Percentiles rank a stretch among this genome's conserved stretches.
phyloP scores from a whole-genome alignment of 306 rosid genomes.

The Arachis hypogaea region DNA sequence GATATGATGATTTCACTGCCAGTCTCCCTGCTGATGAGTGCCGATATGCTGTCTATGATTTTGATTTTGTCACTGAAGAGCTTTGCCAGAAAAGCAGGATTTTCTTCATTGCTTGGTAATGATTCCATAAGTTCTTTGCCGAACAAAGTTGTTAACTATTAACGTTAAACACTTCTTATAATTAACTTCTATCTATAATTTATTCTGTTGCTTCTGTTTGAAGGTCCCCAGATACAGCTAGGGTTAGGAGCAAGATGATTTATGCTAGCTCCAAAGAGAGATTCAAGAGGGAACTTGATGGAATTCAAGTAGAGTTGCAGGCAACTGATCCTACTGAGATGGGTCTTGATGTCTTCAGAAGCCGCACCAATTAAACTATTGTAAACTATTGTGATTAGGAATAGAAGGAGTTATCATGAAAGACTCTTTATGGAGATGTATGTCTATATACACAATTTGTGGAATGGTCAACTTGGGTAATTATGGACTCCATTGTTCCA shows the following conservation, averaged over 20 bases:
- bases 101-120: slow-evolving; percentile 82
- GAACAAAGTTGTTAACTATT: not conserved
- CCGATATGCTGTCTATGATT: slow-evolving; percentile 84
- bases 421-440: slow-evolving; percentile 46
- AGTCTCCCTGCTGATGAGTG: slow-evolving; percentile 84
- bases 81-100: slow-evolving; percentile 79
- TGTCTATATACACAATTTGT: slow-evolving; percentile 38
- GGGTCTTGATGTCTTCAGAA: slow-evolving; percentile 72
- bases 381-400: slow-evolving; percentile 39
- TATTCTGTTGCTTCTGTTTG: slow-evolving; percentile 39
- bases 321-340: slow-evolving; percentile 91
- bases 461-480: slow-evolving; percentile 52
- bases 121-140: not conserved
- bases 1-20: slow-evolving; percentile 71
- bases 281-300: slow-evolving; percentile 94
- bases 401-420: slow-evolving; percentile 38
- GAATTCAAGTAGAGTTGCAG: slow-evolving; percentile 81
- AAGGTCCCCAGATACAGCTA: slow-evolving; percentile 83
- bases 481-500: slow-evolving; percentile 46
- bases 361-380: slow-evolving; percentile 64
- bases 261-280: slow-evolving; percentile 93
- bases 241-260: slow-evolving; percentile 92
- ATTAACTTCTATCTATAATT: not conserved
- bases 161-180: no score
- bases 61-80: slow-evolving; percentile 78